Evolutionary conservation across 441 rosid species (phyloP), one percentile per base, ranked within the genome.

Genomic region (Mallotus japonicus): DNA sequence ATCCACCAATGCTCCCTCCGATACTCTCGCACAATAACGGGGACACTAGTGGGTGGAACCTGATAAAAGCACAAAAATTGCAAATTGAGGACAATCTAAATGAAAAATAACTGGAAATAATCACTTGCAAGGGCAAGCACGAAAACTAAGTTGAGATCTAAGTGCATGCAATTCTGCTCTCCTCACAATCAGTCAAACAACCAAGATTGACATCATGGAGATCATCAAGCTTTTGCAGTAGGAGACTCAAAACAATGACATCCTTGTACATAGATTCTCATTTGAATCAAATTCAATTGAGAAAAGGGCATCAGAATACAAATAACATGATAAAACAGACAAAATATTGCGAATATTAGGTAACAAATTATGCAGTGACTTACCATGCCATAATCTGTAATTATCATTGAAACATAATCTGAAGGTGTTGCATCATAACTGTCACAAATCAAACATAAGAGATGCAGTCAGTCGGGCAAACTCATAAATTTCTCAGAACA

Each of bases 321-420:
- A 63, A 28, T 19, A 49, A 58, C 28, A 28, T 40, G 17, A 44
- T 54, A 47, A 16, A 46, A 16, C 28, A 24, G 28, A 37, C 28
- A 6, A 19, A 19, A 46, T 15, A 60, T 20, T 56, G 3, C 11
- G 17, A 16, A 63, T 16, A 20, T 72, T 59, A 72, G 32, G 9
- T 53, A n/a, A 9, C 3, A 59, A 57, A 51, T 62, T 65, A 62
- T 32, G 49, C 13, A 17, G 63, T 9, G 51, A 79, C 90, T 82
- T 82, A 93, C 98, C 97, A 93, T 93, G 84, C 98, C 98, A 71
- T 93, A 91, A 77, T 93, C 98, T 60, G 98, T 89, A 71, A 93
- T 85, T 80, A 91, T 83, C 90, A 93, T 86, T 46, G 98, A 91
- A 73, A 93, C 85, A 75, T 88, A 93, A 74, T 91, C 95, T 59